A percentile compares a stretch with the other conserved stretches of the same genome.
Evolutionary conservation across 2,329 filamentous ascomycete genomes (phyloP).

Genomic region (Ilyonectria robusta): DNA sequence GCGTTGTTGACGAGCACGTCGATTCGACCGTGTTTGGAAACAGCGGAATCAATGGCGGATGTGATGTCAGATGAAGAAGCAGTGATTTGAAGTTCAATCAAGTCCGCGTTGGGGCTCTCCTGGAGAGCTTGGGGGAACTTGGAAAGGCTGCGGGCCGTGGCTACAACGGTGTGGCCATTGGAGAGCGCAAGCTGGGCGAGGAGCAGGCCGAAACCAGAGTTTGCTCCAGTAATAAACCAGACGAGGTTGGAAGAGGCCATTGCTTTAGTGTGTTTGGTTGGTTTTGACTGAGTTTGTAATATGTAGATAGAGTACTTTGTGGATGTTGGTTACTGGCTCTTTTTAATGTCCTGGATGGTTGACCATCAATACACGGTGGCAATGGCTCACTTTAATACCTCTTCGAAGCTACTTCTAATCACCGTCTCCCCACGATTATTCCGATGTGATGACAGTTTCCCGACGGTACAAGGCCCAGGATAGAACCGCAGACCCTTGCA

Average conservation of each 20-base stretch:
- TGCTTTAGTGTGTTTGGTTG: not conserved
- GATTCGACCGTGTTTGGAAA: constrained; percentile 12
- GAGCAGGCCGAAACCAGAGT: constrained; percentile 12
- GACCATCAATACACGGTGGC: not conserved
- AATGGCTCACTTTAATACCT: not conserved
- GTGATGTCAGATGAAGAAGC: not conserved
- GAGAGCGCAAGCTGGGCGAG: constrained; percentile 10
- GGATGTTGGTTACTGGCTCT: not conserved
- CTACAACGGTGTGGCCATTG: constrained; percentile 6
- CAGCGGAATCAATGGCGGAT: constrained; percentile 18
- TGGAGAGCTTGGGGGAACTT: not conserved
- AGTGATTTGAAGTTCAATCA: constrained; percentile 3
- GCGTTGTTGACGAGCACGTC: constrained; percentile 48
- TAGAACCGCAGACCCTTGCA: not conserved
- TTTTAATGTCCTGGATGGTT: not conserved
- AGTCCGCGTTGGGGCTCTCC: not conserved
- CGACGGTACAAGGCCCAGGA: not conserved
- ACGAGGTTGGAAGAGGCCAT: constrained; percentile 7
- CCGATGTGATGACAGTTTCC: not conserved
- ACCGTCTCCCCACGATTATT: not conserved
- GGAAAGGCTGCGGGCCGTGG: constrained; percentile 3
- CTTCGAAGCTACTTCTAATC: not conserved
- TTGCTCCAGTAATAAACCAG: constrained; percentile 16
- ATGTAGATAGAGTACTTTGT: not conserved
- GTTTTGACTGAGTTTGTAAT: not conserved